These are phyloP conservation scores for Austroboletus niveus DNA, from an alignment of 1,284 basidiomycete species.

Conservation along the genomic window DNA sequence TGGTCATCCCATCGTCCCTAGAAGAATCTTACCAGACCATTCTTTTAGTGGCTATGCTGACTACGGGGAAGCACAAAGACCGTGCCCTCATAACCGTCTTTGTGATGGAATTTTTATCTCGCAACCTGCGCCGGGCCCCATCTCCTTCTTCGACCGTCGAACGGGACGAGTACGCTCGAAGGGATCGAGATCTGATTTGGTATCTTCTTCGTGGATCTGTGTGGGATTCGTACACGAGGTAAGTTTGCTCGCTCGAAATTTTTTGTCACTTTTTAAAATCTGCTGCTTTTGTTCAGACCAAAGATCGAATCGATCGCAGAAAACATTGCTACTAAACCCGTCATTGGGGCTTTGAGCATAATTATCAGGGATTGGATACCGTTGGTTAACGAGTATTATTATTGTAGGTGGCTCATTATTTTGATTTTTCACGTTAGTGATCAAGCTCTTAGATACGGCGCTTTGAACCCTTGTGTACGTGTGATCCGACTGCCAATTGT, in stretches of 20 bases:
- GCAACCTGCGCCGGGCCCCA: conserved; percentile 64
- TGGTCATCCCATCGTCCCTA: conserved; percentile 22
- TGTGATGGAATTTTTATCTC: conserved; percentile 61
- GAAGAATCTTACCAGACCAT: conserved; percentile 17
- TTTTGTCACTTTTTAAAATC: conserved; percentile 5
- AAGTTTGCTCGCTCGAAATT: conserved; percentile 19
- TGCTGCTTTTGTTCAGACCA: conserved; percentile 48
- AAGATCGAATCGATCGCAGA: conserved; percentile 68
- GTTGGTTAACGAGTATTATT: conserved; percentile 93
- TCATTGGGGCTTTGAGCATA: conserved; percentile 75
- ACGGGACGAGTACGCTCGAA: conserved; percentile 75
- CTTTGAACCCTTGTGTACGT: conserved; percentile 36
- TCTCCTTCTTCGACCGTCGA: conserved; percentile 63
- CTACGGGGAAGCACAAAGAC: conserved; percentile 35
- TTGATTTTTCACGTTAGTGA: conserved; percentile 2
- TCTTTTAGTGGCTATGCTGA: conserved; percentile 28
- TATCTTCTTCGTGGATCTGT: conserved; percentile 87
- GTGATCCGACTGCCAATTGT: conserved; percentile 3
- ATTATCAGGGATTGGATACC: conserved; percentile 90
- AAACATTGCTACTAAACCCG: conserved; percentile 59
- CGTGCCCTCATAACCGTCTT: conserved; percentile 59
- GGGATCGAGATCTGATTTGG: conserved; percentile 81
- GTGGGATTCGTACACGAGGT: conserved; percentile 86
- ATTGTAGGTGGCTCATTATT: conserved; percentile 60
- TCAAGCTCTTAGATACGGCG: conserved; percentile 44